Evolutionary conservation across 768 basidiomycete species (phyloP).

Genomic region (Auricularia sp.): DNA sequence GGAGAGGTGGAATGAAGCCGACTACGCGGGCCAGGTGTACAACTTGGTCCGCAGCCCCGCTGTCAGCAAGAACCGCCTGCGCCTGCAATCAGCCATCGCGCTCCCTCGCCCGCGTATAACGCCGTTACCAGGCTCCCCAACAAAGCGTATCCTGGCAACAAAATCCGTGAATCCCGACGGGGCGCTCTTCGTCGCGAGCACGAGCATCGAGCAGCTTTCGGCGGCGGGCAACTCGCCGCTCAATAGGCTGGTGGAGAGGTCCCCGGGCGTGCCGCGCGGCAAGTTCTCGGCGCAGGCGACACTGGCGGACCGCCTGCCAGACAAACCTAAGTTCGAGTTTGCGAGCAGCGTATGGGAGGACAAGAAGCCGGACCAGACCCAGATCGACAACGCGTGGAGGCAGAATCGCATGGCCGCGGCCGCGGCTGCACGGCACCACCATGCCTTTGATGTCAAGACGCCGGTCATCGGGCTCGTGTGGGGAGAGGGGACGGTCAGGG

Average conservation of each 20-base stretch:
- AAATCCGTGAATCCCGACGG: conserved; percentile 42
- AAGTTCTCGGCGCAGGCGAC: conserved; percentile 42
- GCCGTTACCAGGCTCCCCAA: conserved; percentile 22
- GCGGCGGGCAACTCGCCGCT: conserved; percentile 36
- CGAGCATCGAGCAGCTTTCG: conserved; percentile 31
- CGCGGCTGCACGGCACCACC: conserved; percentile 39
- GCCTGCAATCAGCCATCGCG: conserved; percentile 39
- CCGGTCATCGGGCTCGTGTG: conserved; percentile 48
- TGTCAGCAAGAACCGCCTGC: conserved; percentile 27
- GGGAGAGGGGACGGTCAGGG: conserved; percentile 41
- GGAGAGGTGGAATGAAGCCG: conserved; percentile 45
- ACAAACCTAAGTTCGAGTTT: conserved; percentile 41
- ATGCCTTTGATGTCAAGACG: conserved; percentile 34
- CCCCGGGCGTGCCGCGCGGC: conserved; percentile 27
- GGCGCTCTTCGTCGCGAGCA: conserved; percentile 35
- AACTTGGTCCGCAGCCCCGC: conserved; percentile 40
- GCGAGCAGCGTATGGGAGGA: conserved; percentile 49
- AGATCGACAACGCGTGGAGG: conserved; percentile 44
- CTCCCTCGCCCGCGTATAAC: conserved; percentile 36
- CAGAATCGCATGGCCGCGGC: conserved; percentile 51
- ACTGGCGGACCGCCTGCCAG: conserved; percentile 37
- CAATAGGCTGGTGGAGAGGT: conserved; percentile 35
- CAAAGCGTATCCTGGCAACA: conserved; percentile 23
- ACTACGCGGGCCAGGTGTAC: conserved; percentile 49
- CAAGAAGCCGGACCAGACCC: conserved; percentile 42